Base-by-base conservation (phyloP, 2,329 filamentous ascomycete genomes). In the Fusarium armeniacum region DNA sequence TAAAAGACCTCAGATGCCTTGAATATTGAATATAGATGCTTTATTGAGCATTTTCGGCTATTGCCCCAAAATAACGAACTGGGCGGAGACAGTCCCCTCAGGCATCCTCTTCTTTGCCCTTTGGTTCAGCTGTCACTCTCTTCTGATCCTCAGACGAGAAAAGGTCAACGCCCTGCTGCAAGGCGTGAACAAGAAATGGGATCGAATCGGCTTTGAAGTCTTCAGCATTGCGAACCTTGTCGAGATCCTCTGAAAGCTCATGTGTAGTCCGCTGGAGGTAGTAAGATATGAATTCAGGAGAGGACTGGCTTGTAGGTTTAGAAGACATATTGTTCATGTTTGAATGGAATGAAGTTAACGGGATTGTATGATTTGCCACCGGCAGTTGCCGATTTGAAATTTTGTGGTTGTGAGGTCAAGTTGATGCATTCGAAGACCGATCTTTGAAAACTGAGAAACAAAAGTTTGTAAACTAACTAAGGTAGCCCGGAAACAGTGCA, bases 191-290 rank as follows among this genome's bases (percentile, higher is more conserved):
- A 43, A 94, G 84, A 75, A 93, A 85, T 7, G 85, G 83, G 32
- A 93, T 84, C 5, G 87, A 86, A 53, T 89, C 88, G 62, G 82
- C 82, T 75, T 88, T 89, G 80, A 93, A 94, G 79, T 94, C 92
- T 72, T 89, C 87, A 12, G 91, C 90, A 10, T 74, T 78, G 69
- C 91, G 87, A 65, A 93, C 83, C 77, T 89, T 88, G 80, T 93
- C 89, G 38, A 94, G 84, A 76, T 94, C 92, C 70, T 93, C 90
- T 15, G 89, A 88, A 58, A 94, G 89, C 76, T 94, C 91, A 52
- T 84, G 82, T 1, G 91, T 92, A 8, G 89, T 83, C 62, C 87
- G 88, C 73, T 91, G 88, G 47, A 94, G 85, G 77, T 93, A 93
- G 77, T 88, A 90, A 12, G 88, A 82, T 11, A 85, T 83, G 79